Conservation (phyloP, 2,329 filamentous ascomycete genomes). For the Paraphaeosphaeria minitans region DNA sequence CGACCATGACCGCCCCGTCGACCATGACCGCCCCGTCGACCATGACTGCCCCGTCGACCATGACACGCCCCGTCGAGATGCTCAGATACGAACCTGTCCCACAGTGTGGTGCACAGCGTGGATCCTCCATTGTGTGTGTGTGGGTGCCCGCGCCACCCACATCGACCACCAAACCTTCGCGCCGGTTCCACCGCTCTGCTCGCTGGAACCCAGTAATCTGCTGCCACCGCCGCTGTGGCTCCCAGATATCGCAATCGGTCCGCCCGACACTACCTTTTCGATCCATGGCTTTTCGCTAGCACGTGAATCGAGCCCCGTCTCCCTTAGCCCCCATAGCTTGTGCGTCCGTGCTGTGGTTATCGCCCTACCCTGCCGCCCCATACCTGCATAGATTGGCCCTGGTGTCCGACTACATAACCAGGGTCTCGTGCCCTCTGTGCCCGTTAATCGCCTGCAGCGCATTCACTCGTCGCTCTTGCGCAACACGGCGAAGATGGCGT, state of each 20-base stretch:
- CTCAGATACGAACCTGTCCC: background rate
- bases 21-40: background rate
- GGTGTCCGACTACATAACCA: background rate
- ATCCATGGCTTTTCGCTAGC: background rate
- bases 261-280: background rate
- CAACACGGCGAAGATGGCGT: background rate
- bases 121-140: background rate
- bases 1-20: background rate
- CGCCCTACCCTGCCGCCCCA: background rate
- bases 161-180: background rate
- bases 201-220: too few relatives aligned
- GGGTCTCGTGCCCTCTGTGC: background rate
- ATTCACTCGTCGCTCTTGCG: background rate
- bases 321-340: background rate
- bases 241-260: background rate
- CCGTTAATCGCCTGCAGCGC: background rate
- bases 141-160: background rate
- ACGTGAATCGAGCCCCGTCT: background rate
- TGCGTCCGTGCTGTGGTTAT: conserved; percentile 2
- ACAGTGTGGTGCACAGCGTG: background rate
- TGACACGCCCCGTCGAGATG: background rate
- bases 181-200: background rate
- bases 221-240: too few relatives aligned
- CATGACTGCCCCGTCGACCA: too few relatives aligned
- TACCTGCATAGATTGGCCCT: background rate